Base-by-base conservation (phyloP, 2,329 filamentous ascomycete species). In the Uncinocarpus reesii region DNA sequence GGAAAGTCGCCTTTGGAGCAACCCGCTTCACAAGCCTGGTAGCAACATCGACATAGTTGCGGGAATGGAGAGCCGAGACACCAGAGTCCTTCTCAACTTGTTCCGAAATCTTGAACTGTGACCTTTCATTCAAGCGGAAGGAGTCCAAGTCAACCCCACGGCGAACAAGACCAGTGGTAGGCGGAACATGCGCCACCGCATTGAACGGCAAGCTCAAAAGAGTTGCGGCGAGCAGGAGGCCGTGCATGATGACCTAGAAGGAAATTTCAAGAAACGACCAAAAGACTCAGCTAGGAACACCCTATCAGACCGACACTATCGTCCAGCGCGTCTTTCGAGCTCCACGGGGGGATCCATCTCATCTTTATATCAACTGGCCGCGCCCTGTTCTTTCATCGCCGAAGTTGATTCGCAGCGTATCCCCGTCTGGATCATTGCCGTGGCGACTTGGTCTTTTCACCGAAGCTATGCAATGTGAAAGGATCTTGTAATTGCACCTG, bases 141-240 rank as follows among this genome's bases (percentile, higher is more conserved):
- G 51, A 24, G 29, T 52, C 41, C 24, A 52, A 16, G 34, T 52
- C 51, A 34, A 52, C 40, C n/a, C 51, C 43, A 16, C 51, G 51
- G 31, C 37, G 47, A 15, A 16, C 16, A 29, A 50, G 37, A 8
- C 15, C 36, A 20, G 47, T 36, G 18, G 42, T 13, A 34, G 20
- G 46, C 24, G 45, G 50, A 32, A 42, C 43, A 23, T 47, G 50
- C 26, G 34, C 50, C 21, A 34, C 26, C 26, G 44, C 47, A 37
- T 42, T 31, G 16, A 52, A 24, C 3, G 50, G 47, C 29, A 52
- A 42, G 35, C 43, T 47, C 15, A 44, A 41, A 18, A 48, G 41
- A 29, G 42, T 37, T 15, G 45, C 49, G 21, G 50, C 47, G 26
- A 52, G 47, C 37, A 52, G 34, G 32, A 52, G 50, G 32, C 50